Base-by-base conservation (phyloP, 2,329 filamentous ascomycete genomes). In the Cytospora schulzeri region DNA sequence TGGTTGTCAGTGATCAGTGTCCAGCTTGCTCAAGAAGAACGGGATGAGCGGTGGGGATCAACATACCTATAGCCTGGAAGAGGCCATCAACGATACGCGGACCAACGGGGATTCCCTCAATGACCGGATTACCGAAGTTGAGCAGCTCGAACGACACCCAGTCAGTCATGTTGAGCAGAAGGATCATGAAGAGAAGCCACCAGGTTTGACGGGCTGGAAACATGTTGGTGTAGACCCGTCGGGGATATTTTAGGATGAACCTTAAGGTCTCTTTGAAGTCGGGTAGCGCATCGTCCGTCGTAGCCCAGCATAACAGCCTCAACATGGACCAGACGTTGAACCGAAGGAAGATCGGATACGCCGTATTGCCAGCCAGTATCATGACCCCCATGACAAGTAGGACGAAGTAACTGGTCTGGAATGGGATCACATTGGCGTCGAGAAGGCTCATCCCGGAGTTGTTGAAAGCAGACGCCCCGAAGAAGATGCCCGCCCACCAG, bases 391-490 rank as follows among this genome's bases (percentile, higher is more conserved):
- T 83, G 24, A 80, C 77, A 54, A 83, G 75, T 48, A 84, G 76
- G 8, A 84, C 79, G 64, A 83, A 84, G 67, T 80, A 80, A 0
- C 79, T 76, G 35, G 77, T 77, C 64, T 85, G 82, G 64, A 88
- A 89, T 0, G 85, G 84, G 4, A 84, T 77, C 77, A 91, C 88
- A 70, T 89, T 90, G 50, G 83, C 81, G 71, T 91, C 87, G 15
- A 90, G 76, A 41, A 90, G 77, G 24, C 83, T 85, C 86, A 91
- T 89, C 50, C 88, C 88, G n/a, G 83, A 87, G 69, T 90, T 91
- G 75, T 89, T 90, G 74, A 91, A 91, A 0, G 88, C 88, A 22
- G 86, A 89, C 5, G 86, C 82, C 2, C 85, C 85, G 66, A 89
- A 87, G 76, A 91, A 91, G 53, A 86, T 82, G 50, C 88, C 88